Evolutionary conservation across 2,329 filamentous ascomycete species (phyloP).

Genomic region (Dactylellina cionopaga): DNA sequence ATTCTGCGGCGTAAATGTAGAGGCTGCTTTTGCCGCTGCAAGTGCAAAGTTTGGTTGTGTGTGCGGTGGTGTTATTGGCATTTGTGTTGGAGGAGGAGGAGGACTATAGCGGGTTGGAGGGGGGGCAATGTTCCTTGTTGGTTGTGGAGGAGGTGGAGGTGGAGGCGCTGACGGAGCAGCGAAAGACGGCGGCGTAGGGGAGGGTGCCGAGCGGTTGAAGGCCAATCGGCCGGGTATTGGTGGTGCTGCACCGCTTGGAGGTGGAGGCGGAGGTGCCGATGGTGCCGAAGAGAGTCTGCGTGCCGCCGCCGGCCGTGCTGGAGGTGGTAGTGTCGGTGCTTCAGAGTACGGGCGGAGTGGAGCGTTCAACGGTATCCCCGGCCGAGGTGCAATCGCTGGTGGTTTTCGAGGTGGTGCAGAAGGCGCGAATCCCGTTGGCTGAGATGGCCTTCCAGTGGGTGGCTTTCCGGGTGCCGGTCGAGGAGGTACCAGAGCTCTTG

Average conservation of each 20-base stretch:
- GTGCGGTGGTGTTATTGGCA: conserved; percentile 58
- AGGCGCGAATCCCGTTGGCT: conserved; percentile 68
- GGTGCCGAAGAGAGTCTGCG: conserved; percentile 68
- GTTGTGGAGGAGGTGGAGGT: conserved; percentile 61
- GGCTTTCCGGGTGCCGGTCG: conserved; percentile 67
- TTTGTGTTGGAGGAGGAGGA: conserved; percentile 58
- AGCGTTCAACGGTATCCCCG: conserved; percentile 70
- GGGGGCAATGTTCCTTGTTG: conserved; percentile 61
- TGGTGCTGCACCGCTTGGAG: conserved; percentile 69
- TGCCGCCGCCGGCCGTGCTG: conserved; percentile 71
- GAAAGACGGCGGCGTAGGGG: conserved; percentile 59
- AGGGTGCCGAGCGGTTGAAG: conserved; percentile 68
- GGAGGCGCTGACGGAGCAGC: conserved; percentile 60
- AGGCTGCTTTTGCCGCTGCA: conserved; percentile 61
- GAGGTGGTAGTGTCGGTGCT: conserved; percentile 64
- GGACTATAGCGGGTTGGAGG: conserved; percentile 63
- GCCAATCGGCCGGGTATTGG: conserved; percentile 66
- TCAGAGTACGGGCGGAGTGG: conserved; percentile 52
- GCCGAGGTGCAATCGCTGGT: conserved; percentile 65
- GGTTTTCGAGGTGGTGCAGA: conserved; percentile 65
- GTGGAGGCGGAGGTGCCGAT: conserved; percentile 71
- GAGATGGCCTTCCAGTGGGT: conserved; percentile 68
- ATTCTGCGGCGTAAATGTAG: conserved; percentile 57
- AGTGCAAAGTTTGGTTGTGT: conserved; percentile 47
- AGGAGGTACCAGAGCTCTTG: conserved; percentile 69